Conservation (phyloP, 2,329 filamentous ascomycete species). For the Exophiala sp. region DNA sequence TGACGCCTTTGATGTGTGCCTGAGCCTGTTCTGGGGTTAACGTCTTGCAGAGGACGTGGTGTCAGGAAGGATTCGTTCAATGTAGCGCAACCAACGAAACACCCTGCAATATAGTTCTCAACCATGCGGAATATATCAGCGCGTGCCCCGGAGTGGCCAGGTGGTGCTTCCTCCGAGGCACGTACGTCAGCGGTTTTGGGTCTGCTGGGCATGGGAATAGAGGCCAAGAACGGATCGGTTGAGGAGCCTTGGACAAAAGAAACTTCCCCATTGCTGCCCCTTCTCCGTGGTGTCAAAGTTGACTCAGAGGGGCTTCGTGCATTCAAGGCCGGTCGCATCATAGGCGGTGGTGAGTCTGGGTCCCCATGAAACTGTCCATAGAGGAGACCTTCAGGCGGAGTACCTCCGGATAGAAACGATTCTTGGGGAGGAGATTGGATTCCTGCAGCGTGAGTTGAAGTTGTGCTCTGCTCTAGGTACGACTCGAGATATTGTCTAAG, state of each 20-base stretch:
- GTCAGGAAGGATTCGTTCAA: constrained; percentile 74
- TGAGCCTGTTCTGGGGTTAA: constrained; percentile 36
- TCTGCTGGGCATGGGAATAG: constrained; percentile 5
- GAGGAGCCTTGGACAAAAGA: constrained; percentile 14
- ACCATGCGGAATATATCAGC: constrained; percentile 64
- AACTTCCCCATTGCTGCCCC: not conserved
- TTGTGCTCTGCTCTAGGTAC: constrained; percentile 33
- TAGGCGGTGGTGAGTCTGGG: constrained; percentile 17
- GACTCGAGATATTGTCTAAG: constrained; percentile 49
- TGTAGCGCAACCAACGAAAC: constrained; percentile 66
- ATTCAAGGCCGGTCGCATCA: constrained; percentile 12
- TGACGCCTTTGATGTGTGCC: constrained; percentile 35
- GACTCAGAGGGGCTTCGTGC: constrained; percentile 19
- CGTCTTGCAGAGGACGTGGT: constrained; percentile 43
- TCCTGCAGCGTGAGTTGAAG: not conserved
- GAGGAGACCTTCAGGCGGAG: constrained; percentile 15
- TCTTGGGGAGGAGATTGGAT: constrained; percentile 14
- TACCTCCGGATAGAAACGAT: constrained; percentile 26
- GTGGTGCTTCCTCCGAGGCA: not conserved
- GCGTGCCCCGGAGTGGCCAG: not conserved
- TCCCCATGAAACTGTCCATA: constrained; percentile 14
- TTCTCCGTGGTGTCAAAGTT: constrained; percentile 8
- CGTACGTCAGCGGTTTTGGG: not conserved
- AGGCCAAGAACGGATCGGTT: constrained; percentile 15
- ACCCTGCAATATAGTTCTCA: constrained; percentile 71